Percentiles rank a stretch among this genome's conserved stretches.
phyloP scores from a whole-genome alignment of 1,284 basidiomycete genomes.

The Austroboletus novae-zelandiae region DNA sequence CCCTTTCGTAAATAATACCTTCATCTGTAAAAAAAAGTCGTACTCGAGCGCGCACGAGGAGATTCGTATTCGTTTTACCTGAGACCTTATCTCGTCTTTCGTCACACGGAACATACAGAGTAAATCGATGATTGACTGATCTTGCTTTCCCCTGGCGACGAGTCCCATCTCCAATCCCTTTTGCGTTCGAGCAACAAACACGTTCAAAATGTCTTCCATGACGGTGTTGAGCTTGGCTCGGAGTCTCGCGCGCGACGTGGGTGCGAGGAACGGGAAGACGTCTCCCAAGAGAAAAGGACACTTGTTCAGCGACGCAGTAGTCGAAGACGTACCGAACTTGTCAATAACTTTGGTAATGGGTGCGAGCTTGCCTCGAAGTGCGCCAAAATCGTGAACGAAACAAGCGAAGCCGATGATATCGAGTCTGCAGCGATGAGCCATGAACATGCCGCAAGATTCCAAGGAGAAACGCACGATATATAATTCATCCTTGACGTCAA shows the following conservation, averaged over 20 bases:
- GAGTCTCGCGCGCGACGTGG: slow-evolving; percentile 37
- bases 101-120: slow-evolving; percentile 45
- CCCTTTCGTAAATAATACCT: slow-evolving; percentile 37
- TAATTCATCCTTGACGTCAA: slow-evolving; percentile 41
- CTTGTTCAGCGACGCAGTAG: slow-evolving; percentile 26
- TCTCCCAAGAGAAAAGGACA: slow-evolving; percentile 40
- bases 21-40: slow-evolving; percentile 27
- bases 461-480: slow-evolving; percentile 37
- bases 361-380: slow-evolving; percentile 36
- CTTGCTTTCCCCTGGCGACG: slow-evolving; percentile 36
- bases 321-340: slow-evolving; percentile 13
- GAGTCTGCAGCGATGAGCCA: slow-evolving; percentile 29
- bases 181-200: slow-evolving; percentile 42
- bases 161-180: slow-evolving; percentile 38
- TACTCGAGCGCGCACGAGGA: neutral
- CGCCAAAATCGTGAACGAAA: slow-evolving; percentile 38
- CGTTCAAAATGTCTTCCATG: slow-evolving; percentile 45
- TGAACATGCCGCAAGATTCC: neutral
- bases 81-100: slow-evolving; percentile 65
- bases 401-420: slow-evolving; percentile 43
- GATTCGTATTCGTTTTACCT: slow-evolving; percentile 28
- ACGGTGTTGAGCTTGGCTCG: slow-evolving; percentile 36
- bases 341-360: slow-evolving; percentile 45
- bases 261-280: slow-evolving; percentile 43
- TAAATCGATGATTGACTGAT: slow-evolving; percentile 43